These are phyloP conservation scores for Naematelia encephala DNA, from an alignment of 768 basidiomycete species.

Conservation along the genomic window DNA sequence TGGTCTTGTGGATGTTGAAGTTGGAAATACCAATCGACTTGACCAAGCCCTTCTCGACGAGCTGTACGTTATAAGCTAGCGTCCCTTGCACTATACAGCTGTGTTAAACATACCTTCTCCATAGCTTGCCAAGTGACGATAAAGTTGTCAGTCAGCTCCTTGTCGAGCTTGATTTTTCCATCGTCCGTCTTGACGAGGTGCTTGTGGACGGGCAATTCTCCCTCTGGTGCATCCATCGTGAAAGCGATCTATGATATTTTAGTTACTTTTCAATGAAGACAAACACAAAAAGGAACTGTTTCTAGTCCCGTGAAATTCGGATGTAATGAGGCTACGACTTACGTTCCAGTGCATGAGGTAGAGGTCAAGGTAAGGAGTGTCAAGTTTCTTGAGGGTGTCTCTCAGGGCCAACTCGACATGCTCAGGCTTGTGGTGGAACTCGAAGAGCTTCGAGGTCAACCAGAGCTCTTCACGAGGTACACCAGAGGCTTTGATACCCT, in stretches of 20 bases:
- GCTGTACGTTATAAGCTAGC: no score
- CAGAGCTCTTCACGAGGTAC: slow-evolving; percentile 67
- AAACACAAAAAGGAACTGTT: no score
- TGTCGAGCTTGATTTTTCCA: slow-evolving; percentile 56
- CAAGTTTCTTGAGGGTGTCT: slow-evolving; percentile 54
- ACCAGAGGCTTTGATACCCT: slow-evolving; percentile 65
- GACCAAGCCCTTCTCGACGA: slow-evolving; percentile 72
- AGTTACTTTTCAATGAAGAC: background rate
- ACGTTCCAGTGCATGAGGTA: slow-evolving; percentile 74
- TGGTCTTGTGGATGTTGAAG: slow-evolving; percentile 62
- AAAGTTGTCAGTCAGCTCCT: slow-evolving; percentile 63
- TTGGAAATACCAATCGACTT: slow-evolving; percentile 82
- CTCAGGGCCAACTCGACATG: slow-evolving; percentile 67
- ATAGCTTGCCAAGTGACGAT: slow-evolving; percentile 78
- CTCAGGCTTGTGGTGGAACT: slow-evolving; percentile 61
- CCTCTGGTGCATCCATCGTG: slow-evolving; percentile 31
- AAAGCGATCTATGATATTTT: slow-evolving; percentile 21
- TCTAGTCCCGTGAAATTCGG: no score
- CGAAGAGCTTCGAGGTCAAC: slow-evolving; percentile 60
- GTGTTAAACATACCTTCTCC: slow-evolving; percentile 52
- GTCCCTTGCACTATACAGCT: no score
- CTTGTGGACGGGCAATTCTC: slow-evolving; percentile 17
- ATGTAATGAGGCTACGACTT: slow-evolving; percentile 1
- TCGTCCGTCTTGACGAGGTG: slow-evolving; percentile 50
- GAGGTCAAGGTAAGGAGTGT: slow-evolving; percentile 66